Conservation (phyloP, 495 filamentous ascomycete genomes). For the Penicillium parvum region DNA sequence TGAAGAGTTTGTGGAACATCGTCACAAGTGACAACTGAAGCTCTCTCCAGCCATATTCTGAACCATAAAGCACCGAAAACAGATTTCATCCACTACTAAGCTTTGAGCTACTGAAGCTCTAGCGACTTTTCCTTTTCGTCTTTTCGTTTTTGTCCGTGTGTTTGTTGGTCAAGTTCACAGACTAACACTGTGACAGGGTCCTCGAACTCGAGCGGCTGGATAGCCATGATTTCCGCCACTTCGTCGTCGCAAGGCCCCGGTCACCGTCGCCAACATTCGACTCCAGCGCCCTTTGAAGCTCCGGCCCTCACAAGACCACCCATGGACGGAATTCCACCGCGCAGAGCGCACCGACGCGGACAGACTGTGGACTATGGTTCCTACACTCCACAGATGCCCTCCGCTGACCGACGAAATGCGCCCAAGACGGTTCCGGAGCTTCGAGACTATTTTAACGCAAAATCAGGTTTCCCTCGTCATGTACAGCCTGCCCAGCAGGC, state of each 20-base stretch:
- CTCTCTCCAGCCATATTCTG: not conserved
- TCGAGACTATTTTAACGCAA: conserved; percentile 33
- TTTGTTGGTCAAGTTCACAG: conserved; percentile 28
- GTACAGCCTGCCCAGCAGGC: conserved; percentile 15
- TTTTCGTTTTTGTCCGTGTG: conserved; percentile 17
- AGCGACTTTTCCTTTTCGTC: conserved; percentile 20
- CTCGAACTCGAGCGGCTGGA: conserved; percentile 22
- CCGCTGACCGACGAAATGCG: conserved; percentile 17
- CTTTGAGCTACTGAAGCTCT: conserved; percentile 16
- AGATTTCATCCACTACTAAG: conserved; percentile 3
- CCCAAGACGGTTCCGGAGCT: conserved; percentile 27
- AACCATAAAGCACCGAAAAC: not conserved
- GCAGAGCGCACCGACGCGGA: conserved; percentile 62
- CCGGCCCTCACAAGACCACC: conserved; percentile 16
- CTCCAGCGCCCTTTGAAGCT: conserved; percentile 68
- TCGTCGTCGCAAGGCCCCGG: conserved; percentile 23
- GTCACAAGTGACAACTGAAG: too few species aligned
- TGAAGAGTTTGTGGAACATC: not conserved
- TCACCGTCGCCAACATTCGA: conserved; percentile 82
- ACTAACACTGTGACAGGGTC: conserved; percentile 39
- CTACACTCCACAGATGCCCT: conserved; percentile 41
- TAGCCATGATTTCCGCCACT: conserved; percentile 24
- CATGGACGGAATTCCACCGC: conserved; percentile 15
- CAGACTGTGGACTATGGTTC: conserved; percentile 70
- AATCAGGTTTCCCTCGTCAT: conserved; percentile 23